A percentile compares a stretch with the other conserved stretches of the same genome.
These are phyloP conservation scores for Tilletia indica DNA, from an alignment of 1,284 basidiomycete species.

Conservation along the genomic window DNA sequence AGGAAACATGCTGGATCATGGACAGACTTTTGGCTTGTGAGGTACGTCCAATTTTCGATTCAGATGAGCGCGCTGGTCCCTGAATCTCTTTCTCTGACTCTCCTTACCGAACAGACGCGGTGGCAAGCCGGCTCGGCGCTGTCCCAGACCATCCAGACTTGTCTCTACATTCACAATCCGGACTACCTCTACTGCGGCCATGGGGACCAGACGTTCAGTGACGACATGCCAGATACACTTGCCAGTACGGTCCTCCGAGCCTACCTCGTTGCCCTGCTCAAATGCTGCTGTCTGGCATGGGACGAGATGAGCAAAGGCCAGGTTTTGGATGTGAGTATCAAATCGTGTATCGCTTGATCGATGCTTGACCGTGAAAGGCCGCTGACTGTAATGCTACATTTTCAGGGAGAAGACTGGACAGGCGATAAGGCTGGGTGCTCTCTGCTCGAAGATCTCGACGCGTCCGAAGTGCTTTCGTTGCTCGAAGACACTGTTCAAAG, in stretches of 20 bases:
- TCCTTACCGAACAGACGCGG: constrained; percentile 65
- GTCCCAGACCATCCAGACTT: constrained; percentile 79
- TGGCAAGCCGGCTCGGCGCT: constrained; percentile 83
- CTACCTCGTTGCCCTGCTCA: constrained; percentile 71
- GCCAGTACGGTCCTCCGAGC: constrained; percentile 71
- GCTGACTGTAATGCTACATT: not conserved
- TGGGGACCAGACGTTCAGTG: constrained; percentile 29
- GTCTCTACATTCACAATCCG: constrained; percentile 73
- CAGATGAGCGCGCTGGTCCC: constrained; percentile 24
- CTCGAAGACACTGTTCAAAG: constrained; percentile 65
- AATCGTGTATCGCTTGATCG: not conserved
- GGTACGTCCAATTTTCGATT: constrained; percentile 59
- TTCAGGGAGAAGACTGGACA: constrained; percentile 79
- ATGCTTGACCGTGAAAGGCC: no score
- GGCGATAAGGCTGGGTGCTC: constrained; percentile 79
- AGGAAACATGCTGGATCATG: constrained; percentile 82
- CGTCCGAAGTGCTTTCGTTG: constrained; percentile 63
- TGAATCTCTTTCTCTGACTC: constrained; percentile 20
- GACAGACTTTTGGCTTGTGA: constrained; percentile 77
- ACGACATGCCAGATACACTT: constrained; percentile 60
- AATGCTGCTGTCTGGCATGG: constrained; percentile 79
- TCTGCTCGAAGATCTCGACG: constrained; percentile 70
- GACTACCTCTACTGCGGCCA: constrained; percentile 50
- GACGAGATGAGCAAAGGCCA: constrained; percentile 71
- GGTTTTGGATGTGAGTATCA: constrained; percentile 53